A percentile compares a stretch with the other conserved stretches of the same genome.
Evolutionary conservation across 177 flowering plant genomes (phyloP).

Genomic region (Tripterygium wilfordii): DNA sequence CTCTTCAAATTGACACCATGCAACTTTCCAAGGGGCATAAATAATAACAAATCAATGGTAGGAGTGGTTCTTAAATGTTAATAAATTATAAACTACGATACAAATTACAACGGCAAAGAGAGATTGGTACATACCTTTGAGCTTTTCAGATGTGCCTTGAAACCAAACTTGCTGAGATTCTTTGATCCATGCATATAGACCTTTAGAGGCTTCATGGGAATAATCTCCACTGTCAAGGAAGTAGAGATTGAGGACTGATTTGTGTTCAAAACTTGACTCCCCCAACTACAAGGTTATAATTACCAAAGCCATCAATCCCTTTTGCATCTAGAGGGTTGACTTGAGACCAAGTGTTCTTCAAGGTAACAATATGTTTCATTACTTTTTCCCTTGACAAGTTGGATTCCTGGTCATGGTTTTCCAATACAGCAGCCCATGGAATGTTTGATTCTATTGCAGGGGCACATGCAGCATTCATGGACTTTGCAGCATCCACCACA

Average conservation of each 20-base stretch:
- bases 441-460: constrained; percentile 58
- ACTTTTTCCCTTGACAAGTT: constrained; percentile 67
- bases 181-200: constrained; percentile 93
- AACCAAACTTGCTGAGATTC: constrained; percentile 92
- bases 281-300: constrained; percentile 73
- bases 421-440: constrained; percentile 95
- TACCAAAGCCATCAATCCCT: constrained; percentile 82
- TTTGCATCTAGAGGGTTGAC: constrained; percentile 50
- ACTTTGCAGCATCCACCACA: constrained; percentile 53
- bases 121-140: constrained; percentile 40
- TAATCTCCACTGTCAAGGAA: constrained; percentile 96
- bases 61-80: too few relatives aligned
- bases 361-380: constrained; percentile 67
- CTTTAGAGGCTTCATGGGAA: constrained; percentile 61
- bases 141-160: constrained; percentile 55
- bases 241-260: constrained; percentile 84
- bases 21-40: too few relatives aligned
- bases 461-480: constrained; percentile 72
- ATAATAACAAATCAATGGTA: too few relatives aligned
- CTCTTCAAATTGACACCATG: too few relatives aligned
- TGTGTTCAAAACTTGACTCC: constrained; percentile 60
- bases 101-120: too few relatives aligned
- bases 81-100: too few relatives aligned
- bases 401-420: constrained; percentile 93
- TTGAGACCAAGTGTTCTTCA: constrained; percentile 60